phyloP scores from a whole-genome alignment of 2,329 filamentous ascomycete genomes.

The Aspergillus alliaceus region DNA sequence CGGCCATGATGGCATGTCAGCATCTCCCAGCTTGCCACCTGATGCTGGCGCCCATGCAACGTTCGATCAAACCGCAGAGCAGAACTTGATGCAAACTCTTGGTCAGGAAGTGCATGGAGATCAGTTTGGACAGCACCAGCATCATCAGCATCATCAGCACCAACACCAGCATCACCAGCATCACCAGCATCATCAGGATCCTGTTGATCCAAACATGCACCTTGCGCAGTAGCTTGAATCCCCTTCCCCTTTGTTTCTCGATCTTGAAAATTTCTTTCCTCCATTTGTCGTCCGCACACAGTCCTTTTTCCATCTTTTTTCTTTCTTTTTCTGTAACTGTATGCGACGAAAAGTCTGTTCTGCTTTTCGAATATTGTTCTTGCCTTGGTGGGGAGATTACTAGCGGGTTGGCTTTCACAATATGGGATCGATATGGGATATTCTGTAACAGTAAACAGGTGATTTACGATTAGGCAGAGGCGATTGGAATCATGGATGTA shows the following conservation, averaged over 20 bases:
- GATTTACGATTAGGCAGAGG: neutral
- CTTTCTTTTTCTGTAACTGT: neutral
- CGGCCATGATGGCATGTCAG: constrained; percentile 39
- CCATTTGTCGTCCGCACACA: neutral
- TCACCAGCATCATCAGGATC: constrained; percentile 26
- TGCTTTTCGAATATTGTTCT: neutral
- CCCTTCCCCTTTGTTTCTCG: neutral
- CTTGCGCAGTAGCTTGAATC: constrained; percentile 25
- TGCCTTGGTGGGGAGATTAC: neutral
- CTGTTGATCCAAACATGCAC: constrained; percentile 39
- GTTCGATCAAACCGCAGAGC: constrained; percentile 43
- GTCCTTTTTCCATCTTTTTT: neutral
- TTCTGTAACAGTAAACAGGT: neutral
- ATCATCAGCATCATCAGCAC: constrained; percentile 31
- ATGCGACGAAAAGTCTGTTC: neutral
- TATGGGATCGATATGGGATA: neutral
- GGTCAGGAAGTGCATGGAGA: constrained; percentile 43
- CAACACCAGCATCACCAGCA: constrained; percentile 26
- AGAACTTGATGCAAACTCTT: constrained; percentile 46
- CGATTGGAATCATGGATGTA: neutral
- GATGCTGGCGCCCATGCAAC: constrained; percentile 32
- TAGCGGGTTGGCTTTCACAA: neutral
- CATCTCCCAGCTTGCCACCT: constrained; percentile 36
- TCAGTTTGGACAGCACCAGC: constrained; percentile 32
- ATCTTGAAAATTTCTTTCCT: neutral